Evolutionary conservation across 2,329 filamentous ascomycete genomes (phyloP), one percentile per base, ranked within the genome.

Genomic region (Aureobasidium sp.): DNA sequence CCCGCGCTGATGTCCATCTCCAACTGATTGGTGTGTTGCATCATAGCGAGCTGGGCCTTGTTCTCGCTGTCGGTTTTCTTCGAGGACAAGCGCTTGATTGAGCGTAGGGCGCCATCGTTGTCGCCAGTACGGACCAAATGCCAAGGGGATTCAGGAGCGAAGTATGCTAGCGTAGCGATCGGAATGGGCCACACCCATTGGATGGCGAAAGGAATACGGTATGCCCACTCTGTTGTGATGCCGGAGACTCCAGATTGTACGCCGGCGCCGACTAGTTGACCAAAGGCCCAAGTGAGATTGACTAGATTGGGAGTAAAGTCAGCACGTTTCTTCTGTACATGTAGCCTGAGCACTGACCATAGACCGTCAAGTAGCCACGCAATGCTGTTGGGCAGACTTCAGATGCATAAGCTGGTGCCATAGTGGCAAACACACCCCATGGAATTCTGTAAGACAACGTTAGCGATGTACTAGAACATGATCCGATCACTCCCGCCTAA

Each of bases 281-380:
- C 88, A 23, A 87, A 87, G 48, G 89, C 87, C 75, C 89, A 90
- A 71, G 87, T 89, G 43, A 90, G 77, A 70, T 90, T 90, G 65
- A 89, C 85, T 36, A 36, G 33, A 36, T 36, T 36, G 33, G 13
- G 13, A 7, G 33, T n/a, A n/a, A n/a, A n/a, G n/a, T 36, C 13
- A 36, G 33, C 33, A 36, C 13, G 13, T 13, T 36, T 36, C 13
- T 13, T 36, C 33, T 36, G 13, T 13, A 36, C 33, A 36, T 8
- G 33, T 7, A 7, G 33, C 7, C 7, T 36, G 13, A 36, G 33
- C 7, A 36, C 33, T 36, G 7, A 36, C 33, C 33, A 66, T 85
- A 90, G 40, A 84, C 85, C 1, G 88, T 90, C 27, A 90, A 76
- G 51, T 87, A 82, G 33, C 85, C 86, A 33, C 88, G 82, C 45